Evolutionary conservation across 805 yeast genomes (phyloP).

Genomic region (Barnettozyma populi): DNA sequence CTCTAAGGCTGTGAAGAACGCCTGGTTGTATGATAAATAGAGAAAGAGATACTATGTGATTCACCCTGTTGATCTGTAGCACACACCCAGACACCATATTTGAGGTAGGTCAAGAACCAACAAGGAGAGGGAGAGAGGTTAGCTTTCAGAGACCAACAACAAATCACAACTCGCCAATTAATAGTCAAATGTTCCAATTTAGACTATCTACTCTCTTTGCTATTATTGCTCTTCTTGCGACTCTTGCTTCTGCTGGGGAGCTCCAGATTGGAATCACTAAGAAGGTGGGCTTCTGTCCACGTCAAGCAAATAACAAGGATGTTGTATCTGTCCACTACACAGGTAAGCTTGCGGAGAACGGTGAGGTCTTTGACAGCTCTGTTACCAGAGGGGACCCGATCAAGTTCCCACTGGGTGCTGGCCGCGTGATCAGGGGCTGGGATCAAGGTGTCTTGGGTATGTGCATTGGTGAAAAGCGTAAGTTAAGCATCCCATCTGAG

Average conservation of each 20-base stretch:
- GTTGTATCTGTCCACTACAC: constrained; percentile 69
- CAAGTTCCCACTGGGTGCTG: constrained; percentile 65
- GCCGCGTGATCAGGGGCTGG: constrained; percentile 87
- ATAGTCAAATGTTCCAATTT: constrained; percentile 5
- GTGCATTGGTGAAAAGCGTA: constrained; percentile 88
- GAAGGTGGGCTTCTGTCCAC: constrained; percentile 41
- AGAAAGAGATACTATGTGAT: not conserved
- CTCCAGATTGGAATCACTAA: constrained; percentile 8
- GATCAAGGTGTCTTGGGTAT: constrained; percentile 69
- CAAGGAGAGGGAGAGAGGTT: no score
- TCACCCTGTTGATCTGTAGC: not conserved
- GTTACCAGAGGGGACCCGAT: constrained; percentile 60
- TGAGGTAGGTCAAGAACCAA: no score
- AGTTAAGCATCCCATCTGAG: constrained; percentile 69
- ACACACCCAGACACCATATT: not conserved
- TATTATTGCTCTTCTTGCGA: not conserved
- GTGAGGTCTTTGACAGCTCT: constrained; percentile 73
- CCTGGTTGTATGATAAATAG: constrained; percentile 12
- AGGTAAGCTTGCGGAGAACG: constrained; percentile 58
- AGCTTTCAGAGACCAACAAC: no score
- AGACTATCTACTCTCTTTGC: constrained; percentile 1
- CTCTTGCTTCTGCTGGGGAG: constrained; percentile 1
- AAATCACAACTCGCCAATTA: not conserved
- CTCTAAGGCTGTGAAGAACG: constrained; percentile 43
- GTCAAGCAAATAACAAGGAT: constrained; percentile 62